Conservation (phyloP, 257 asterid genomes). For the Ballota nigra region DNA sequence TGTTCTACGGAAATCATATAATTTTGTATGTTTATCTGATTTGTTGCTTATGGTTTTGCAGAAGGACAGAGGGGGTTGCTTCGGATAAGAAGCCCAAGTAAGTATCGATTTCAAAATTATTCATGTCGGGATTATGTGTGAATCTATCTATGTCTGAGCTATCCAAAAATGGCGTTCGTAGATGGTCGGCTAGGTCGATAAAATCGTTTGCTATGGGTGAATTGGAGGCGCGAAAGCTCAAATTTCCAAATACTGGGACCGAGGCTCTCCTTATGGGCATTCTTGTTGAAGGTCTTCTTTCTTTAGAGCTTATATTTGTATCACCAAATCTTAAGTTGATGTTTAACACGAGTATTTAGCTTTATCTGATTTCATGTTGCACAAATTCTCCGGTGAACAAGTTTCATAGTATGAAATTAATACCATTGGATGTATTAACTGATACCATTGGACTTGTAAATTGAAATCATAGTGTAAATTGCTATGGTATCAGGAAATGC, state of each 20-base stretch:
- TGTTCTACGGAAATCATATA: not conserved
- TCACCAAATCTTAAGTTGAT: not conserved
- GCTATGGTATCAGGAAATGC: too few relatives aligned
- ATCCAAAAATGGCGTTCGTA: constrained; percentile 27
- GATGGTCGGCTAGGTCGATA: constrained; percentile 93
- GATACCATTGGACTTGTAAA: too few relatives aligned
- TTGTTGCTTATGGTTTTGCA: constrained; percentile 33
- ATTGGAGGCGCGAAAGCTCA: constrained; percentile 88
- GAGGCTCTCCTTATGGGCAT: constrained; percentile 94
- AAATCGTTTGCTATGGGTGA: constrained; percentile 84
- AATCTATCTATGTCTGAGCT: not conserved
- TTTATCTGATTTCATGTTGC: not conserved
- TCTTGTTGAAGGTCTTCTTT: constrained; percentile 77
- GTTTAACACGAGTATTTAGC: not conserved
- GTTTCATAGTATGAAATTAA: too few relatives aligned
- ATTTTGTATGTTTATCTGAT: not conserved
- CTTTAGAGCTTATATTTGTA: constrained; percentile 8
- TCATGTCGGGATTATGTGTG: not conserved
- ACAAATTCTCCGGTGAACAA: too few relatives aligned
- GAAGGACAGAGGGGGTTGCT: constrained; percentile 38
- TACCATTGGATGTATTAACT: too few relatives aligned
- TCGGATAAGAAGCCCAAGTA: constrained; percentile 56
- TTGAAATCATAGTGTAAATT: too few relatives aligned
- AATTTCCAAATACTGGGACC: constrained; percentile 82
- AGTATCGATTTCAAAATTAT: not conserved